These are phyloP conservation scores for Candida boleticola DNA, from an alignment of 805 yeast species.

Conservation along the genomic window DNA sequence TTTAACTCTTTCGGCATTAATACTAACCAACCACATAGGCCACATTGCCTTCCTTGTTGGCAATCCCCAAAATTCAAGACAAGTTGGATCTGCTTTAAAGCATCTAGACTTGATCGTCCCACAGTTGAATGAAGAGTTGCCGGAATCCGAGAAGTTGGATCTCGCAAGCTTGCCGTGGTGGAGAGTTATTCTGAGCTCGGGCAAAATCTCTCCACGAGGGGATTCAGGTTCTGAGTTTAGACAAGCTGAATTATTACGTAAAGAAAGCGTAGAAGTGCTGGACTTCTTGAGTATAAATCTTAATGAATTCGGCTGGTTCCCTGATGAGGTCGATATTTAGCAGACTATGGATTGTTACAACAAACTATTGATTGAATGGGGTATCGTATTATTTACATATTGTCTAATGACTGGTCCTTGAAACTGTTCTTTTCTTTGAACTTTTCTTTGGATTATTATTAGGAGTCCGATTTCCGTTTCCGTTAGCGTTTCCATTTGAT, in stretches of 20 bases:
- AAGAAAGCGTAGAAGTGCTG: constrained; percentile 48
- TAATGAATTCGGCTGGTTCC: constrained; percentile 67
- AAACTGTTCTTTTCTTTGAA: background rate
- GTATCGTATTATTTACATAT: too few species aligned
- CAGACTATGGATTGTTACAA: too few species aligned
- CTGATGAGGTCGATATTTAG: constrained; percentile 39
- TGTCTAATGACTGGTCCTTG: background rate
- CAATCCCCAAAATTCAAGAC: constrained; percentile 67
- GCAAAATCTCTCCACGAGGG: constrained; percentile 56
- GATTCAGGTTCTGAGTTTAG: constrained; percentile 36
- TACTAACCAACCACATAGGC: constrained; percentile 27
- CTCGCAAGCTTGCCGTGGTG: constrained; percentile 67
- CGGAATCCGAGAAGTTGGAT: constrained; percentile 8
- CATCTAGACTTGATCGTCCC: constrained; percentile 26
- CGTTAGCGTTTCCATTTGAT: background rate
- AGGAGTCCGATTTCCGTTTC: background rate
- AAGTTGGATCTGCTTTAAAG: constrained; percentile 72
- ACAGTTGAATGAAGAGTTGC: constrained; percentile 20
- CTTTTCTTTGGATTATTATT: too few species aligned
- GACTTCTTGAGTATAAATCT: constrained; percentile 39
- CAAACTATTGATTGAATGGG: too few species aligned
- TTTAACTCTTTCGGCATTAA: too few species aligned
- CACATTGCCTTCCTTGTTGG: constrained; percentile 66
- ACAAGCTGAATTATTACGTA: constrained; percentile 45
- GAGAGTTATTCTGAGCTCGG: constrained; percentile 68